A percentile compares a stretch with the other conserved stretches of the same genome.
phyloP scores from a whole-genome alignment of 2,329 filamentous ascomycete species.

The Amesomyces nigricolor region DNA sequence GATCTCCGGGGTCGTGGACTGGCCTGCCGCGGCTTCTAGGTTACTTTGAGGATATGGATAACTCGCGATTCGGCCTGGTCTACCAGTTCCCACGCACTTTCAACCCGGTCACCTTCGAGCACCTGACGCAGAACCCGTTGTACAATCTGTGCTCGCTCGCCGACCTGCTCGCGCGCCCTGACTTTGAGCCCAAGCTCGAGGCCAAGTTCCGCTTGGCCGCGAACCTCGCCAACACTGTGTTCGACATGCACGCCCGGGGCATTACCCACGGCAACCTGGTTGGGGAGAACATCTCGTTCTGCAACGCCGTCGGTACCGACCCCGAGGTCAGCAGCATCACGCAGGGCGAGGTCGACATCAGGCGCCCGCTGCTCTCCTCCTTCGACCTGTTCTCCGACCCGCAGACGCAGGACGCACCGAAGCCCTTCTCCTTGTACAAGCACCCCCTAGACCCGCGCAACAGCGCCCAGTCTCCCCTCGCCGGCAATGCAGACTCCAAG shows the following conservation, averaged over 20 bases:
- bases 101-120: slow-evolving; percentile 51
- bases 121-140: slow-evolving; percentile 43
- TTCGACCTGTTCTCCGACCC: slow-evolving; percentile 66
- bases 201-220: slow-evolving; percentile 70
- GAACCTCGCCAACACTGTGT: slow-evolving; percentile 66
- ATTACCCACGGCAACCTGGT: slow-evolving; percentile 66
- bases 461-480: slow-evolving; percentile 43
- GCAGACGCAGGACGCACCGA: slow-evolving; percentile 31
- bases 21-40: slow-evolving; percentile 57
- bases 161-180: slow-evolving; percentile 47
- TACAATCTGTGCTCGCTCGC: slow-evolving; percentile 50
- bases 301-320: slow-evolving; percentile 40
- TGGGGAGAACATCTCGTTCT: slow-evolving; percentile 64
- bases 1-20: slow-evolving; percentile 52
- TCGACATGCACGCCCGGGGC: slow-evolving; percentile 64
- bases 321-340: slow-evolving; percentile 33
- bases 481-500: slow-evolving; percentile 48
- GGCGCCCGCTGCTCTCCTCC: slow-evolving; percentile 63
- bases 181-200: slow-evolving; percentile 62
- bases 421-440: slow-evolving; percentile 47
- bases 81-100: slow-evolving; percentile 67
- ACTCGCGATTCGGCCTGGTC: slow-evolving; percentile 66
- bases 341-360: slow-evolving; percentile 53
- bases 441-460: slow-evolving; percentile 59
- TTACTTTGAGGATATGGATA: slow-evolving; percentile 69